Conservation (phyloP, 1,284 basidiomycete species). For the Sanghuangporus weigelae region DNA sequence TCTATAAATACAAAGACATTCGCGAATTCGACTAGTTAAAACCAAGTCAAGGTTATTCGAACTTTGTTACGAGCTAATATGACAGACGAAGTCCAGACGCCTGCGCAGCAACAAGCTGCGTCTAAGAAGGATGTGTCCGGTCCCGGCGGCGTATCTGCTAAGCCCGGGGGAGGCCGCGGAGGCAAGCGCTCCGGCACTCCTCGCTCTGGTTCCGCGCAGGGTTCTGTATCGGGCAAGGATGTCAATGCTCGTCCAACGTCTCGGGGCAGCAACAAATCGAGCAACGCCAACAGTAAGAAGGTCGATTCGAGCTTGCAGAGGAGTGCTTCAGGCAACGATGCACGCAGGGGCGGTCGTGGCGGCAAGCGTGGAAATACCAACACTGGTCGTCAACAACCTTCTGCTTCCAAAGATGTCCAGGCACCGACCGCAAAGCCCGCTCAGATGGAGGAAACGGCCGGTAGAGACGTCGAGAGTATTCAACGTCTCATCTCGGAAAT, state of each 20-base stretch:
- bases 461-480: conserved; percentile 71
- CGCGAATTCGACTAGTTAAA: conserved; percentile 29
- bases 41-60: conserved; percentile 44
- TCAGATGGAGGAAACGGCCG: conserved; percentile 43
- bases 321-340: background rate
- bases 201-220: conserved; percentile 10
- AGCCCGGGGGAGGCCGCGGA: conserved; percentile 12
- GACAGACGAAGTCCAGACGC: conserved; percentile 70
- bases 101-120: conserved; percentile 36
- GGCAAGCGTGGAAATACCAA: conserved; percentile 41
- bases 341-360: conserved; percentile 41
- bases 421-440: conserved; percentile 25
- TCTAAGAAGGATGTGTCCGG: conserved; percentile 24
- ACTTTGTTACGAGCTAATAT: conserved; percentile 68
- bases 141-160: background rate
- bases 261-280: conserved; percentile 14
- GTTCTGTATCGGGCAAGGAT: conserved; percentile 5
- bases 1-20: conserved; percentile 21
- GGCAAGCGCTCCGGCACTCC: conserved; percentile 8
- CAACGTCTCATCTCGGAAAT: conserved; percentile 81
- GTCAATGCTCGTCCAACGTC: conserved; percentile 11
- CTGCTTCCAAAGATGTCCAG: conserved; percentile 10
- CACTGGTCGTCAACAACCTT: conserved; percentile 16
- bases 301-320: background rate
- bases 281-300: conserved; percentile 3